Evolutionary conservation across 2,329 filamentous ascomycete species (phyloP).

Genomic region (Pseudogymnoascus sp.): DNA sequence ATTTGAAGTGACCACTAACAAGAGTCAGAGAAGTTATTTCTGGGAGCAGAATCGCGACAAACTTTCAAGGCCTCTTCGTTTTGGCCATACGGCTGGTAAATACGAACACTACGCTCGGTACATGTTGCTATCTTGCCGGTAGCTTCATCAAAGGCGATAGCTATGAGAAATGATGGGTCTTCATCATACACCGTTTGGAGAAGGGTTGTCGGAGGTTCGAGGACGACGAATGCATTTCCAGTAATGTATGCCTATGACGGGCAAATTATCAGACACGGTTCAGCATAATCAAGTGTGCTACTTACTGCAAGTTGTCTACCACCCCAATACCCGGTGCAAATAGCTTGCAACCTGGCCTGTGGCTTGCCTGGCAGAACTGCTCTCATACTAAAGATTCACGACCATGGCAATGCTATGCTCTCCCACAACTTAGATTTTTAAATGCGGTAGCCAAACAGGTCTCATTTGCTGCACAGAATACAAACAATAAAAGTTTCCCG

Average conservation of each 20-base stretch:
- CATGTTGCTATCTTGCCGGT: conserved; percentile 80
- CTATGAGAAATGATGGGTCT: conserved; percentile 54
- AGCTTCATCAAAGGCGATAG: conserved; percentile 71
- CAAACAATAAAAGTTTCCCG: not conserved
- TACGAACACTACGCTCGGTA: conserved; percentile 56
- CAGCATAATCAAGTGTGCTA: conserved; percentile 7
- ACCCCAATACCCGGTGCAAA: conserved; percentile 67
- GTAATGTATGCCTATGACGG: conserved; percentile 70
- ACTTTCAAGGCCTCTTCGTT: conserved; percentile 70
- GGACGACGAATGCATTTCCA: conserved; percentile 77
- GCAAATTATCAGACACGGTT: conserved; percentile 12
- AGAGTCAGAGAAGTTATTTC: conserved; percentile 17
- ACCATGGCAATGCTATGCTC: not conserved
- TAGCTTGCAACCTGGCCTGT: conserved; percentile 67
- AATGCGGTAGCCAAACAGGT: not conserved
- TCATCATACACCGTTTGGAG: conserved; percentile 90
- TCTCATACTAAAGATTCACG: conserved; percentile 50
- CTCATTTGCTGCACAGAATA: not conserved
- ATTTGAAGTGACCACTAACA: conserved; percentile 57
- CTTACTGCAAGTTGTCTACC: conserved; percentile 64
- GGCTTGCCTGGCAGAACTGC: conserved; percentile 73
- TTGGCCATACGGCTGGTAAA: conserved; percentile 69
- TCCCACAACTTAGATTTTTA: not conserved
- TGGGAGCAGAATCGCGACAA: conserved; percentile 21
- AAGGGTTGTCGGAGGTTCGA: conserved; percentile 64